Conservation (phyloP, 129 eudicot genomes). For the Glebionis coronaria region DNA sequence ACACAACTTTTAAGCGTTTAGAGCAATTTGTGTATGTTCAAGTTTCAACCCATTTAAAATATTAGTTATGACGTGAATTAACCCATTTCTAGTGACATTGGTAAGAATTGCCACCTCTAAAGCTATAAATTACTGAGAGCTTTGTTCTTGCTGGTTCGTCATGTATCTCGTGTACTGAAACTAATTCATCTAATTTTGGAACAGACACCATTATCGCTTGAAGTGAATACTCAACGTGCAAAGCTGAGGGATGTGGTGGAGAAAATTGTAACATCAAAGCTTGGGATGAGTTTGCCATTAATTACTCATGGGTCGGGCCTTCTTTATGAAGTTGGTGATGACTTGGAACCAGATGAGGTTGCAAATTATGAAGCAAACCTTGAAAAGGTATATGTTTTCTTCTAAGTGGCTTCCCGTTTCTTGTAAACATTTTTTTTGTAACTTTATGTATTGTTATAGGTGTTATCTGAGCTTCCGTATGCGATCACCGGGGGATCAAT, state of each 20-base stretch:
- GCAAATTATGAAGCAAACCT: slow-evolving; percentile 85
- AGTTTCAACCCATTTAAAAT: too few species aligned
- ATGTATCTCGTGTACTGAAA: slow-evolving; percentile 4
- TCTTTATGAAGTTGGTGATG: slow-evolving; percentile 98
- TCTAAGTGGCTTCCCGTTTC: not conserved
- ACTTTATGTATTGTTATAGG: slow-evolving; percentile 38
- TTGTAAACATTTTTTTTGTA: not conserved
- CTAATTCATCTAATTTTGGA: slow-evolving; percentile 18
- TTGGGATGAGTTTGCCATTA: slow-evolving; percentile 86
- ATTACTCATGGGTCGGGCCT: slow-evolving; percentile 80
- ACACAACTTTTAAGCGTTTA: too few species aligned
- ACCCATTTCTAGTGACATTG: too few species aligned
- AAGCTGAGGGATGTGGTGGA: slow-evolving; percentile 94
- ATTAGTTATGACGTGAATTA: too few species aligned
- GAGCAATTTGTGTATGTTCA: too few species aligned
- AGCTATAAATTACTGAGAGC: too few species aligned
- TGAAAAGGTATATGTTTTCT: slow-evolving; percentile 57
- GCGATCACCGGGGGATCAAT: slow-evolving; percentile 78
- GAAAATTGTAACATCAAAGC: slow-evolving; percentile 77
- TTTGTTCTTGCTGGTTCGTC: too few species aligned
- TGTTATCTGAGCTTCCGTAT: slow-evolving; percentile 79
- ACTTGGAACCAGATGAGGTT: slow-evolving; percentile 75
- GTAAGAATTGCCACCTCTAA: too few species aligned
- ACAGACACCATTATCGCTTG: slow-evolving; percentile 83
- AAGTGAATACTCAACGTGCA: slow-evolving; percentile 75